Percentiles rank a stretch among this genome's conserved stretches.
These are phyloP conservation scores for Dillenia suffruticosa DNA, from an alignment of 164 flowering plant genomes.

Conservation along the genomic window DNA sequence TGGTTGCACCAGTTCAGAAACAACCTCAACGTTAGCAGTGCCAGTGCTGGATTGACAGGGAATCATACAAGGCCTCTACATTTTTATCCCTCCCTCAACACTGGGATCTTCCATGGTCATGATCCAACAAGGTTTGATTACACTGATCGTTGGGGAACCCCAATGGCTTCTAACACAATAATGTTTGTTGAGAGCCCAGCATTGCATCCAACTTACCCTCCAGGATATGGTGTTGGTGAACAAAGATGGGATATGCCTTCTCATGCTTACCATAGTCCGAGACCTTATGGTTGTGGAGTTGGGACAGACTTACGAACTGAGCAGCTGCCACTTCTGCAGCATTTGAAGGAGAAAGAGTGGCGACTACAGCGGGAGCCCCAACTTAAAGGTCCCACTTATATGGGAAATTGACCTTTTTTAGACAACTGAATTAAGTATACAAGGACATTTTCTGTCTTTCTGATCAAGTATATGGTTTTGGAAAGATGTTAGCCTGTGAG, in stretches of 20 bases:
- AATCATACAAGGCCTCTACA: constrained; percentile 17
- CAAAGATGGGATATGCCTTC: constrained; percentile 24
- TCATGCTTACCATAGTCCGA: constrained; percentile 34
- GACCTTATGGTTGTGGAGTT: constrained; percentile 29
- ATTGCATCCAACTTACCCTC: constrained; percentile 21
- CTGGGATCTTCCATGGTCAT: constrained; percentile 20
- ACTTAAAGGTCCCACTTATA: constrained; percentile 27
- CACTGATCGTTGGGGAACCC: constrained; percentile 34
- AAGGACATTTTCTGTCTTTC: too few species aligned
- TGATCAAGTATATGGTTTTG: too few species aligned
- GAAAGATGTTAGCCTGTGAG: too few species aligned
- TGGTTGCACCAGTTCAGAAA: constrained; percentile 50
- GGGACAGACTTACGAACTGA: constrained; percentile 36
- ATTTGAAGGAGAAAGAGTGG: constrained; percentile 75
- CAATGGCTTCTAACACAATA: constrained; percentile 16
- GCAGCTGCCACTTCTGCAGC: constrained; percentile 50
- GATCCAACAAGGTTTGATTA: constrained; percentile 25
- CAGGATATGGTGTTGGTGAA: constrained; percentile 23
- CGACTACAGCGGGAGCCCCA: constrained; percentile 37
- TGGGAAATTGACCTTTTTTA: constrained; percentile 18
- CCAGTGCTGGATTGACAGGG: background rate
- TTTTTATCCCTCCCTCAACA: constrained; percentile 15
- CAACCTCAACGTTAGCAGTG: constrained; percentile 26
- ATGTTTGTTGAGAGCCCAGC: constrained; percentile 22
- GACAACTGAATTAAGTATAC: too few species aligned